Conservation (phyloP, 257 asterid genomes). For the Solanum stenotomum region DNA sequence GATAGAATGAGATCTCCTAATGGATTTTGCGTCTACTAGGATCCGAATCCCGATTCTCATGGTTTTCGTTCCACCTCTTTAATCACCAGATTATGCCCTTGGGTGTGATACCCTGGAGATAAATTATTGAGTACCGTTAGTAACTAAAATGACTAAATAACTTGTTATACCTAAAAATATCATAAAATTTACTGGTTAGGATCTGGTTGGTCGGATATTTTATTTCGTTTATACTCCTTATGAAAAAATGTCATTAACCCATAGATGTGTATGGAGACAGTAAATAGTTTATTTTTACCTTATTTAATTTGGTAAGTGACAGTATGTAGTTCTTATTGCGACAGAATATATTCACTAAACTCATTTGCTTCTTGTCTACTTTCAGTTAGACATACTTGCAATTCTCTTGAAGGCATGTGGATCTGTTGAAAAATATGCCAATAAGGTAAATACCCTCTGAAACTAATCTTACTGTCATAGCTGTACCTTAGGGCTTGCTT, state of each 20-base stretch:
- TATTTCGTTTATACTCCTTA: background rate
- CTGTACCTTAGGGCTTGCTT: background rate
- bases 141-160: background rate
- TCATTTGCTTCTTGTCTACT: constrained; percentile 6
- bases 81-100: background rate
- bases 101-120: background rate
- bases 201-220: background rate
- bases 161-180: background rate
- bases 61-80: background rate
- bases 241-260: background rate
- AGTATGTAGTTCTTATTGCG: background rate
- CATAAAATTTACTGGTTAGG: background rate
- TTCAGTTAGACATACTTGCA: constrained; percentile 71
- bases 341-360: background rate
- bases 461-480: background rate
- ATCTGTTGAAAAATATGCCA: constrained; percentile 32
- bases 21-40: background rate
- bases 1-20: background rate
- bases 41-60: background rate
- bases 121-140: background rate
- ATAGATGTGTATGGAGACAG: background rate
- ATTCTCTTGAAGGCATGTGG: constrained; percentile 78
- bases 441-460: constrained; percentile 38
- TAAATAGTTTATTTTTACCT: background rate
- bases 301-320: background rate